Evolutionary conservation across 2,329 filamentous ascomycete genomes (phyloP), one percentile per base, ranked within the genome.

Genomic region (Neospermospora avenae): DNA sequence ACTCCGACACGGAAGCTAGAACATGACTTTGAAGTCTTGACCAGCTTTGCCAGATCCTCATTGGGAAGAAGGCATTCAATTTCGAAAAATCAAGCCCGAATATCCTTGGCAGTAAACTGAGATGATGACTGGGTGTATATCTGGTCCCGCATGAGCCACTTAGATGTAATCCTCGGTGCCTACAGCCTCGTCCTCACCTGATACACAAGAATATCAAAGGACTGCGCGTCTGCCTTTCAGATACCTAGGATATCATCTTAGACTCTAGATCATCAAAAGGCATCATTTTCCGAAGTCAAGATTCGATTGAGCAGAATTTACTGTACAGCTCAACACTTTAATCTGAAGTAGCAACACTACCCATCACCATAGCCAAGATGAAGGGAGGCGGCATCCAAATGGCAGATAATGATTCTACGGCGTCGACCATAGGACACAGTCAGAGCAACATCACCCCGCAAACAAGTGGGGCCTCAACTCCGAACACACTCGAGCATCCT

Each of bases 391-490:
- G 48, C 48, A 51, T 51, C n/a, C 18, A 35, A 16, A 51, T 51
- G 48, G n/a, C 35, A 13, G 53, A 46, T 14, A 44, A 31, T 14
- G 53, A 45, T 7, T 41, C 37, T 18, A 28, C n/a, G 1, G 8
- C 14, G 6, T 45, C 49, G 5, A 55, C 41, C n/a, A 31, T 49
- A 13, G 49, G 48, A 10, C 45, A n/a, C 14, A 24, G 42, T 24
- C 34, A 55, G n/a, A 42, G 44, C 11, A 57, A 31, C 22, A 35
- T 49, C 14, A 55, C 55, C 14, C 56, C 59, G 5, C 25, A 37
- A 16, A 55, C 59, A 14, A 58, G 49, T 16, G 55, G 59, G 25
- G 44, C 55, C 2, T 51, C 44, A 20, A 61, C 59, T 11, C 59
- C 59, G 5, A 55, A 28, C 14, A 61, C 59, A 0, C 34, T 52